Percentiles rank a stretch among this genome's conserved stretches.
phyloP scores from a whole-genome alignment of 2,329 filamentous ascomycete species.

The Myriosclerotinia scirpicola region DNA sequence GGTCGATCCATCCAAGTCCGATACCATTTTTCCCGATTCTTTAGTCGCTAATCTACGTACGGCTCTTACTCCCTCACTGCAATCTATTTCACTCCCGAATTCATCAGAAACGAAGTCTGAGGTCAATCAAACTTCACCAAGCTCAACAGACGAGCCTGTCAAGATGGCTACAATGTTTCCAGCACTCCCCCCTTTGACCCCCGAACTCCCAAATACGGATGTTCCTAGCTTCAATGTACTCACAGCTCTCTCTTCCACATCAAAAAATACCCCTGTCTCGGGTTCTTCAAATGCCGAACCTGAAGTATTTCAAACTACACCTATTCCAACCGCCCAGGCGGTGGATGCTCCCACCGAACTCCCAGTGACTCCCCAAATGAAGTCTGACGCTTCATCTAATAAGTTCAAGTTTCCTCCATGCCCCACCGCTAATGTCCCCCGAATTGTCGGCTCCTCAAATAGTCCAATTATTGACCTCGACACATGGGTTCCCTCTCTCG shows the following conservation, averaged over 20 bases:
- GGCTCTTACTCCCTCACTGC: neutral
- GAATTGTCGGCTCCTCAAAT: too few species aligned
- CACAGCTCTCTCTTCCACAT: neutral
- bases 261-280: neutral
- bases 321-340: neutral
- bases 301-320: too few species aligned
- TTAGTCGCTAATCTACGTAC: neutral
- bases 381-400: too few species aligned
- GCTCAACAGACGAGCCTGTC: neutral
- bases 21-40: too few species aligned
- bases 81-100: neutral
- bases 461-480: neutral
- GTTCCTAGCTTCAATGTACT: neutral
- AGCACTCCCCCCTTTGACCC: too few species aligned
- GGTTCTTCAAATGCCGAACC: neutral
- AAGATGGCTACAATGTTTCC: neutral
- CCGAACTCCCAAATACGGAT: neutral
- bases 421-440: too few species aligned
- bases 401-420: neutral
- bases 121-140: neutral
- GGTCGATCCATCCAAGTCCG: too few species aligned
- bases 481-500: neutral
- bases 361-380: rapidly evolving
- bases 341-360: neutral
- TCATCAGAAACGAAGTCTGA: neutral